Base-by-base conservation (phyloP, 2,329 filamentous ascomycete genomes). In the Fusarium compactum region DNA sequence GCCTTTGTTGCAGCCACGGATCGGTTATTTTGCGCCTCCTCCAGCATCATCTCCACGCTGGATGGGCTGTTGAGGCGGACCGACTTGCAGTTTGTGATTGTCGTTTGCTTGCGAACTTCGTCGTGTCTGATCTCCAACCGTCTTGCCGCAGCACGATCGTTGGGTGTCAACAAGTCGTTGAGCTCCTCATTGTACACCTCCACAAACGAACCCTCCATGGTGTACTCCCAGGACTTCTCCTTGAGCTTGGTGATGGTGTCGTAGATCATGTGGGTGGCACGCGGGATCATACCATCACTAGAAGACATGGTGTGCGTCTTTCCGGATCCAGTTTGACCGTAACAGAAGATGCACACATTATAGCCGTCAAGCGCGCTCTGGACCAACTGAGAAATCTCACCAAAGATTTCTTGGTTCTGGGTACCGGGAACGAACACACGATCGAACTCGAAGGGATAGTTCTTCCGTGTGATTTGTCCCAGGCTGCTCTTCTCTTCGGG, bases 141-240 rank as follows among this genome's bases (percentile, higher is more conserved):
- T 81, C 92, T 93, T 3, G 74, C 86, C 22, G 91, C 86, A 58
- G 91, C 90, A 1, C 91, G 88, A 5, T 83, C 80, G 46, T 78
- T 79, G 2, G 85, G 80, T 1, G 83, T 82, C 15, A 99, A 87
- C 16, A 99, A 82, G 78, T 99, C 96, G 78, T 98, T 94, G 69
- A 99, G 86, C 67, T 97, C 96, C 78, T 99, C 96, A 69, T 99
- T 98, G 87, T 99, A 99, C 8, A 99, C 96, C 78, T 99, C 96
- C 16, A 98, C 90, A 76, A 99, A 99, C 59, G 91, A 95, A 9
- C 96, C 96, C 78, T 97, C 93, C 89, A 99, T 97, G 0, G 87
- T 92, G 81, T 99, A 99, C 43, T 87, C 88, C 96, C 96, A 99
- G 25, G 95, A 96, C 78, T 98, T 97, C 72, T 95, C 93, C 78